phyloP scores from a whole-genome alignment of 495 filamentous ascomycete species.

The Aspergillus avenaceus region DNA sequence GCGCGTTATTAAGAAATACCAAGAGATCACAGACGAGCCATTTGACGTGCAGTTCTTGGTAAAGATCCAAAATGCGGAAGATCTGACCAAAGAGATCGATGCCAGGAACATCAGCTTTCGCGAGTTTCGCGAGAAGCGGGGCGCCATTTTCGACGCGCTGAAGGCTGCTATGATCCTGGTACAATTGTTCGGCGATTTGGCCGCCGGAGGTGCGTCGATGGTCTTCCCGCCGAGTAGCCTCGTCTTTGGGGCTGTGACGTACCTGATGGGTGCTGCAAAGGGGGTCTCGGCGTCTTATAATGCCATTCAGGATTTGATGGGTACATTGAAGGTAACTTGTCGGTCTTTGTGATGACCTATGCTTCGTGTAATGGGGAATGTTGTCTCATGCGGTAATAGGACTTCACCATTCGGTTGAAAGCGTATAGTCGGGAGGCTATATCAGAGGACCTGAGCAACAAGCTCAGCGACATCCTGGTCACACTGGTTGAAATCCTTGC shows the following conservation, averaged over 20 bases:
- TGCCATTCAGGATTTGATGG: slow-evolving; percentile 25
- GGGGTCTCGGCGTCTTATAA: slow-evolving; percentile 27
- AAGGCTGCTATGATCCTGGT: slow-evolving; percentile 20
- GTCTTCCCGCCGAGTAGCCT: slow-evolving; percentile 24
- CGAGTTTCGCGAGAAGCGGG: slow-evolving; percentile 18
- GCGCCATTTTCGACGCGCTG: slow-evolving; percentile 11
- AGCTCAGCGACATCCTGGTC: slow-evolving; percentile 25
- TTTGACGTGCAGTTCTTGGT: neutral
- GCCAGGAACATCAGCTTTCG: slow-evolving; percentile 9
- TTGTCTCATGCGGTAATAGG: slow-evolving; percentile 10
- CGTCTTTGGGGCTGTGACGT: slow-evolving; percentile 27
- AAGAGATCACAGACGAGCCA: slow-evolving; percentile 6
- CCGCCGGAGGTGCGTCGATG: slow-evolving; percentile 18
- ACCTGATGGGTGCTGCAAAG: slow-evolving; percentile 28
- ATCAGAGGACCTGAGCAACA: slow-evolving; percentile 15
- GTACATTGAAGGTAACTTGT: slow-evolving; percentile 11
- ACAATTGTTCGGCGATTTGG: slow-evolving; percentile 23
- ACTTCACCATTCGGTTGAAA: slow-evolving; percentile 28
- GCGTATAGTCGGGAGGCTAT: slow-evolving; percentile 22
- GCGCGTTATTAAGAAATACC: slow-evolving; percentile 5
- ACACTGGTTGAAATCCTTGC: slow-evolving; percentile 33
- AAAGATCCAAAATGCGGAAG: slow-evolving; percentile 7
- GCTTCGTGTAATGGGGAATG: neutral
- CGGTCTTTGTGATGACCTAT: neutral
- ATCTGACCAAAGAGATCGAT: slow-evolving; percentile 10